These are phyloP conservation scores for Ogataea nonfermentans DNA, from an alignment of 805 yeast genomes.

Conservation along the genomic window DNA sequence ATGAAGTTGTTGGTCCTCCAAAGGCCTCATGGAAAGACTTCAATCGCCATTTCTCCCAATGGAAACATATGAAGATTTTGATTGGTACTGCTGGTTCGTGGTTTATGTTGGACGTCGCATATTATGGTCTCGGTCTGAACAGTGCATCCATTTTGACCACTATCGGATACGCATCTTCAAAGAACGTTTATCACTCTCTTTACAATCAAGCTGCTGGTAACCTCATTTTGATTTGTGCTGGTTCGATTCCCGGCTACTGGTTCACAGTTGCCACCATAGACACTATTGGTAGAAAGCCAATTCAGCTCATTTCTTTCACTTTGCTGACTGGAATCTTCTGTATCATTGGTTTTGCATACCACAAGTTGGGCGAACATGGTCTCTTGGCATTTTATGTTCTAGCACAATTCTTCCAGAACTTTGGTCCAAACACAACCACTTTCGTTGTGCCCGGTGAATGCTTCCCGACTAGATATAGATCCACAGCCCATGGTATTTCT, in stretches of 20 bases:
- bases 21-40: constrained; percentile 81
- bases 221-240: constrained; percentile 89
- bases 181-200: constrained; percentile 66
- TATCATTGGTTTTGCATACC: constrained; percentile 80
- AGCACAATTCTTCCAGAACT: constrained; percentile 85
- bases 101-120: constrained; percentile 89
- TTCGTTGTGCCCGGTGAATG: constrained; percentile 89
- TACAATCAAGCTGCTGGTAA: constrained; percentile 88
- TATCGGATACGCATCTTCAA: constrained; percentile 76
- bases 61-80: constrained; percentile 83
- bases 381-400: constrained; percentile 74
- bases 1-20: constrained; percentile 53
- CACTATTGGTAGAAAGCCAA: constrained; percentile 77
- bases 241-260: constrained; percentile 96
- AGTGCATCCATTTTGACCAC: constrained; percentile 75
- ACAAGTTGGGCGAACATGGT: constrained; percentile 64
- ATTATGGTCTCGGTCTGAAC: constrained; percentile 84
- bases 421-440: constrained; percentile 92
- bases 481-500: constrained; percentile 92
- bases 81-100: constrained; percentile 90
- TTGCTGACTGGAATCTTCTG: constrained; percentile 71
- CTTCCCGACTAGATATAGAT: constrained; percentile 94
- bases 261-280: constrained; percentile 76
- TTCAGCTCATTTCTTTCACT: constrained; percentile 75
- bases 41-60: constrained; percentile 68